These are phyloP conservation scores for Euphorbia schlechtendalii DNA, from an alignment of 441 rosid genomes.

Conservation along the genomic window DNA sequence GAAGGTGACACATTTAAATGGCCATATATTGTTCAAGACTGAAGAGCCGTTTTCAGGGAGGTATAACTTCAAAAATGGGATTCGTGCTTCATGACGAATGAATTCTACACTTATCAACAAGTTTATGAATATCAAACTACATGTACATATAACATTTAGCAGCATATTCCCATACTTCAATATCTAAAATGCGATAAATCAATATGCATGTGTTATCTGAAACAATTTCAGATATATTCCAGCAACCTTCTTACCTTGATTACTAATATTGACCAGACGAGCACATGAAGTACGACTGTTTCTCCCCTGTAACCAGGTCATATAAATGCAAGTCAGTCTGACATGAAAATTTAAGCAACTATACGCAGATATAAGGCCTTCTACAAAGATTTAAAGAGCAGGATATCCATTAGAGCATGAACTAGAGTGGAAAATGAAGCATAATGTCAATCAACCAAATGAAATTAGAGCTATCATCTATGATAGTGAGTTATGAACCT, in stretches of 20 bases:
- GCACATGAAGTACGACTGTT: constrained; percentile 25
- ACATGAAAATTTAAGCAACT: background rate
- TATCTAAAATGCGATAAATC: background rate
- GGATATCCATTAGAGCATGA: too few species aligned
- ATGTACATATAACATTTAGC: background rate
- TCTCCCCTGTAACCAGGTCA: constrained; percentile 27
- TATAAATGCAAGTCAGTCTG: constrained; percentile 10
- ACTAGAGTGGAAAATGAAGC: background rate
- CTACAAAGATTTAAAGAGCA: background rate
- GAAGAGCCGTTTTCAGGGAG: background rate
- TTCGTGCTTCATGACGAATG: background rate
- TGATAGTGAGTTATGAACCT: too few species aligned
- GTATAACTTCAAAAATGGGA: background rate
- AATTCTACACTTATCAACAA: background rate
- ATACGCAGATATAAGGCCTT: background rate
- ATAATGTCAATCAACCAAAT: background rate
- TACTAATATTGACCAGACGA: constrained; percentile 31
- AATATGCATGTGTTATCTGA: background rate
- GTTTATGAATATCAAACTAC: background rate
- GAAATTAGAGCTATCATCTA: background rate
- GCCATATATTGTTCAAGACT: background rate
- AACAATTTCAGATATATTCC: background rate
- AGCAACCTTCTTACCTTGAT: constrained; percentile 21
- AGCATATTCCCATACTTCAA: background rate
- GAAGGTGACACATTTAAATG: background rate